A percentile compares a stretch with the other conserved stretches of the same genome.
phyloP scores from a whole-genome alignment of 371 early-diverging fungal genomes.

The Catenaria anguillulae region DNA sequence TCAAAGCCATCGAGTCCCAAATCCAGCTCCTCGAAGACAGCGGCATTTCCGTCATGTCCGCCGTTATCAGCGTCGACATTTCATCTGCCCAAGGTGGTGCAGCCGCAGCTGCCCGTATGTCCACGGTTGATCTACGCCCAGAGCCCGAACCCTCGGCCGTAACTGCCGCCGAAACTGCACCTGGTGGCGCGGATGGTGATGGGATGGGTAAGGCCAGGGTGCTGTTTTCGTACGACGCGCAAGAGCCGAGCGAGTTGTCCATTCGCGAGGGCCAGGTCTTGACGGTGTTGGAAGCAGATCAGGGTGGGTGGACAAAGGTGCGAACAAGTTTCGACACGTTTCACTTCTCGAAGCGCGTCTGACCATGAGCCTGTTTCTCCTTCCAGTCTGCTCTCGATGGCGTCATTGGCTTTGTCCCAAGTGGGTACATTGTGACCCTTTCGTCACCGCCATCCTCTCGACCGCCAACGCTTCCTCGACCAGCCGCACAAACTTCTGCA shows the following conservation, averaged over 20 bases:
- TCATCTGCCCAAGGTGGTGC: not conserved
- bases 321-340: not conserved
- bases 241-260: slow-evolving; percentile 1
- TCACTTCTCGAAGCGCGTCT: no score
- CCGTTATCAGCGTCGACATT: not conserved
- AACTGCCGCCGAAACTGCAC: not conserved
- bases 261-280: slow-evolving; percentile 2
- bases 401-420: not conserved
- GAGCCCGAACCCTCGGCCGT: not conserved
- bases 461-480: no score
- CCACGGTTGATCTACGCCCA: not conserved
- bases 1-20: not conserved
- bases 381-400: not conserved
- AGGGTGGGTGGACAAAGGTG: not conserved
- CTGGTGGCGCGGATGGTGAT: not conserved
- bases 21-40: not conserved
- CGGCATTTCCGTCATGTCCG: not conserved
- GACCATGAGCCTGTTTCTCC: not conserved
- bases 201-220: not conserved
- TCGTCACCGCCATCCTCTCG: not conserved
- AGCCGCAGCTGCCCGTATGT: not conserved
- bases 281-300: slow-evolving; percentile 1
- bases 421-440: not conserved
- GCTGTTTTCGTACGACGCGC: not conserved
- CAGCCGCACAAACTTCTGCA: no score